Conservation (phyloP, 306 rosid genomes). For the Senna siamea region DNA sequence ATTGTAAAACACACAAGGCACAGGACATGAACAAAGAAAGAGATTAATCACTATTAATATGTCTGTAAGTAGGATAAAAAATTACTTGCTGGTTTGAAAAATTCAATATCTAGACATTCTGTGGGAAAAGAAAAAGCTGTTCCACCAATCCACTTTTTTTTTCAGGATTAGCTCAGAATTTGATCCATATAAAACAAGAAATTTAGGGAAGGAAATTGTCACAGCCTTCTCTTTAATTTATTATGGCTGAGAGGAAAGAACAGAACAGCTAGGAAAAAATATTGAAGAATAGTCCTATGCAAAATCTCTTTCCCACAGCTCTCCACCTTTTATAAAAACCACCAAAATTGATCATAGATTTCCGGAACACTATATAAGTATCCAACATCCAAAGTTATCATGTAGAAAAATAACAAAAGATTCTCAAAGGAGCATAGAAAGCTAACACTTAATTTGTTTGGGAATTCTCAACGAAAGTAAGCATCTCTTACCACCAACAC, state of each 20-base stretch:
- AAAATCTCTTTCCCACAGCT: background rate
- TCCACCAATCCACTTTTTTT: background rate
- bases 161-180: background rate
- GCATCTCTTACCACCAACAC: conserved; percentile 60
- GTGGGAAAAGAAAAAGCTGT: background rate
- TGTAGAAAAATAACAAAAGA: conserved; percentile 4
- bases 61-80: background rate
- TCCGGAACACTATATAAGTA: background rate
- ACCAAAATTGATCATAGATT: conserved; percentile 3
- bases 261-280: background rate
- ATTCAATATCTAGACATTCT: conserved; percentile 5
- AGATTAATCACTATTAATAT: conserved; percentile 13
- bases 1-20: background rate
- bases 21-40: background rate
- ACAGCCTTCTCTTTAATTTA: background rate
- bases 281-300: background rate
- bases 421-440: background rate
- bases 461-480: background rate
- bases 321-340: background rate
- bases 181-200: background rate
- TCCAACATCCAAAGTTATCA: conserved; percentile 20
- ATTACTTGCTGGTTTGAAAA: background rate
- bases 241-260: background rate
- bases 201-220: background rate
- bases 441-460: background rate